These are phyloP conservation scores for Pelargonium cotyledonis DNA, from an alignment of 441 rosid species.

Conservation along the genomic window DNA sequence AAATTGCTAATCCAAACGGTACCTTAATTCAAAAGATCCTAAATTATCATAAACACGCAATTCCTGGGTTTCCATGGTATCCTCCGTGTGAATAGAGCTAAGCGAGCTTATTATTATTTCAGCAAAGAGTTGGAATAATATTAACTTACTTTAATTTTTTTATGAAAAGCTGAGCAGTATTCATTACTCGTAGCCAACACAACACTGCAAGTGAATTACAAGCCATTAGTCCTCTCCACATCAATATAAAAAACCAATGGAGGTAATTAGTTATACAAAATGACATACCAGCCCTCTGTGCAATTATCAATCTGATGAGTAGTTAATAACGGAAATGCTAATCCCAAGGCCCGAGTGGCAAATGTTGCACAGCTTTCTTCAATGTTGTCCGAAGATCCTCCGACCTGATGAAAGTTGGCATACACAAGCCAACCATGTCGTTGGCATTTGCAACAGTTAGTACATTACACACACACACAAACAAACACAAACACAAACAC, in stretches of 20 bases:
- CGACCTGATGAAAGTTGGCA: conserved; percentile 44
- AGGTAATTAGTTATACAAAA: background rate
- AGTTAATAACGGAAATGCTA: conserved; percentile 54
- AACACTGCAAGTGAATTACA: conserved; percentile 48
- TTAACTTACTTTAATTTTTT: conserved; percentile 57
- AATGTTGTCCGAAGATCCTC: conserved; percentile 82
- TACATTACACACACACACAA: background rate
- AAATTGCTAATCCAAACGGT: no score
- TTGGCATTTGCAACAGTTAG: background rate
- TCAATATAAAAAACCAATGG: conserved; percentile 12
- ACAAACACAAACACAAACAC: background rate
- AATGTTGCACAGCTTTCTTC: conserved; percentile 89
- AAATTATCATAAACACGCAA: background rate
- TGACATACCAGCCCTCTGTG: conserved; percentile 78
- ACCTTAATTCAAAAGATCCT: background rate
- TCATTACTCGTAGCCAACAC: conserved; percentile 71
- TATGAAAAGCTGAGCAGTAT: conserved; percentile 69
- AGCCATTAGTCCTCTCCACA: conserved; percentile 12
- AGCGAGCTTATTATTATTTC: background rate
- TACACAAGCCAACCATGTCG: background rate
- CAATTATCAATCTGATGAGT: conserved; percentile 96
- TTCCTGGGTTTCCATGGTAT: background rate
- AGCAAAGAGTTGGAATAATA: background rate
- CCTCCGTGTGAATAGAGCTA: background rate
- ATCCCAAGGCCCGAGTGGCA: conserved; percentile 62